Evolutionary conservation across 2,329 filamentous ascomycete species (phyloP).

Genomic region (Elsinoe fawcettii): DNA sequence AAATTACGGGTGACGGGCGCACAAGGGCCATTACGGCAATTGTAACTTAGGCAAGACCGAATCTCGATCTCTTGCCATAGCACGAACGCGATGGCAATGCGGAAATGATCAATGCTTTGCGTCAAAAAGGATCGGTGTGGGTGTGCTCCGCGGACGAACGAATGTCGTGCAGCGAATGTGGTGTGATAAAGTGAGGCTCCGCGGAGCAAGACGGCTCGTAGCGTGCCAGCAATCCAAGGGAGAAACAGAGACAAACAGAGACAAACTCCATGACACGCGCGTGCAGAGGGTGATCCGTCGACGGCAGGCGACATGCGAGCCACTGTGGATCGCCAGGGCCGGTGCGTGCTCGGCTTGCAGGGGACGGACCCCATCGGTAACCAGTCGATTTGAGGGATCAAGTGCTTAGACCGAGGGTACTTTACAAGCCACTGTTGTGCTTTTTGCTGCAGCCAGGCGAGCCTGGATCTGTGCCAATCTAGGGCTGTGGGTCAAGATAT

Average conservation of each 20-base stretch:
- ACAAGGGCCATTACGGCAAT: not conserved
- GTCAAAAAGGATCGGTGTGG: not conserved
- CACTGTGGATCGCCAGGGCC: constrained; percentile 6
- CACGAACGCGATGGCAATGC: not conserved
- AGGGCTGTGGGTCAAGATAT: not conserved
- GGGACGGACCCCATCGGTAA: not conserved
- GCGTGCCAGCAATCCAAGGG: not conserved
- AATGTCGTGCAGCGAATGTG: not conserved
- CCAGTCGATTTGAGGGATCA: not conserved
- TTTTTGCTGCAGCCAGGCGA: not conserved
- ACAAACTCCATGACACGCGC: not conserved
- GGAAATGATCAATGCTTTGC: not conserved
- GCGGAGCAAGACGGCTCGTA: not conserved
- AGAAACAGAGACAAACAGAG: not conserved
- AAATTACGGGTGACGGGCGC: not conserved
- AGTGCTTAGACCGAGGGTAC: not conserved
- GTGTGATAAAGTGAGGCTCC: not conserved
- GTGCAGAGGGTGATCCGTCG: not conserved
- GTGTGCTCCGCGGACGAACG: not conserved
- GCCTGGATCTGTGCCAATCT: not conserved
- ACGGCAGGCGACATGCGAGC: not conserved
- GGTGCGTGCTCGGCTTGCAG: constrained; percentile 10
- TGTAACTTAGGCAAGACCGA: not conserved
- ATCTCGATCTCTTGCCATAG: not conserved
- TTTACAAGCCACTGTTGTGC: not conserved